phyloP scores from a whole-genome alignment of 2,329 filamentous ascomycete species.

The Colletotrichum camelliae region DNA sequence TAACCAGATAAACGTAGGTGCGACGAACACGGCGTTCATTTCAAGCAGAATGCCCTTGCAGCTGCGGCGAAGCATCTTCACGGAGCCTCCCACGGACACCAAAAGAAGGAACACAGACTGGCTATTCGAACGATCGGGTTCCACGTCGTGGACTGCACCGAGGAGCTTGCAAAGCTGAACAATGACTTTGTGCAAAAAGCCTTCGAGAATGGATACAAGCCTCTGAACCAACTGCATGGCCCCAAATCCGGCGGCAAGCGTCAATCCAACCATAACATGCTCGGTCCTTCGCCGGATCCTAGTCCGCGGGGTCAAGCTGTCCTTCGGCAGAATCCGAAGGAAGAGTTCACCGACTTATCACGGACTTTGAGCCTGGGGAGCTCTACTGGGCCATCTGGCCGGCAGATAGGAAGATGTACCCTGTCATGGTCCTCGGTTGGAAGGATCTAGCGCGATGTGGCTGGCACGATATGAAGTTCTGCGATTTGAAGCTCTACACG shows the following conservation, averaged over 20 bases:
- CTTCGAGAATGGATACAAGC: conserved; percentile 21
- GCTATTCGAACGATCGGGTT: conserved; percentile 22
- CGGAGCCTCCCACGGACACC: conserved; percentile 13
- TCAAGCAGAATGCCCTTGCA: conserved; percentile 17
- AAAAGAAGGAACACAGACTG: conserved; percentile 1
- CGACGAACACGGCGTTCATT: conserved; percentile 25
- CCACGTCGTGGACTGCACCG: conserved; percentile 21
- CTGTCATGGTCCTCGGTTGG: conserved; percentile 24
- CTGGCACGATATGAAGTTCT: conserved; percentile 1
- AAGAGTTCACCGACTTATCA: conserved; percentile 4
- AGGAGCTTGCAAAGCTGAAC: conserved; percentile 14
- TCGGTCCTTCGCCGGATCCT: not conserved
- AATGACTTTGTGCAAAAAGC: conserved; percentile 20
- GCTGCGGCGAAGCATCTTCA: conserved; percentile 25
- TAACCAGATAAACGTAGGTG: conserved; percentile 1
- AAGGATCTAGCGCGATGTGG: conserved; percentile 14
- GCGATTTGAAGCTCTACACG: not conserved
- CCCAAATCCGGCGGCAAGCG: conserved; percentile 18
- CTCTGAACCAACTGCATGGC: conserved; percentile 16
- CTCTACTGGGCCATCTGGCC: conserved; percentile 22
- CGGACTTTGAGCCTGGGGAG: conserved; percentile 17
- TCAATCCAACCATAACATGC: not conserved
- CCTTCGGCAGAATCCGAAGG: not conserved
- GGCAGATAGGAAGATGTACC: conserved; percentile 12
- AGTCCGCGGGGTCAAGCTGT: not conserved